Evolutionary conservation across 495 filamentous ascomycete species (phyloP).

Genomic region (Pseudotulostoma volvatum): DNA sequence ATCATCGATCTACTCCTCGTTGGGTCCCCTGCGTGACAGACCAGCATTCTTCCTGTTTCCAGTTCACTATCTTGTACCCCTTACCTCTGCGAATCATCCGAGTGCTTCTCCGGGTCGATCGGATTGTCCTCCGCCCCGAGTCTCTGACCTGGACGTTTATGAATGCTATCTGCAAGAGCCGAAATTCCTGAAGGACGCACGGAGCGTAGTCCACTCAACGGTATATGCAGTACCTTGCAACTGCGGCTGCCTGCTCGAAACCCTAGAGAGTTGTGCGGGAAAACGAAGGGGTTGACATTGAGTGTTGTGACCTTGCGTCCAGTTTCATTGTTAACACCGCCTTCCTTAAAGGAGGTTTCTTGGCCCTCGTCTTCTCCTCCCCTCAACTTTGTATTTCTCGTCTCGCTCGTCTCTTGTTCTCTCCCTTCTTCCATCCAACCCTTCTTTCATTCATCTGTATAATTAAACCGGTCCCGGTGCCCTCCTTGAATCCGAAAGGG

Average conservation of each 20-base stretch:
- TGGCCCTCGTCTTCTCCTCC: slow-evolving; percentile 2
- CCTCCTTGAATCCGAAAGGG: no score
- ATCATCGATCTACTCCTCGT: background rate
- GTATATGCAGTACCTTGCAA: background rate
- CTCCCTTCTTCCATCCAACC: slow-evolving; percentile 17
- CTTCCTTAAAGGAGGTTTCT: no score
- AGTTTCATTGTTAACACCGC: background rate
- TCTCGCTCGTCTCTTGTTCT: slow-evolving; percentile 12
- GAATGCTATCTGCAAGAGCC: background rate
- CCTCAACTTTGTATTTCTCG: slow-evolving; percentile 15
- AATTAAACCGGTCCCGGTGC: no score
- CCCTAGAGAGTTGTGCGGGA: slow-evolving; percentile 5
- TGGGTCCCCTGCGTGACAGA: slow-evolving; percentile 2
- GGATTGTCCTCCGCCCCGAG: slow-evolving; percentile 9
- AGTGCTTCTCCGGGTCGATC: no score
- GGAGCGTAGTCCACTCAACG: background rate
- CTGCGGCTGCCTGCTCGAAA: slow-evolving; percentile 14
- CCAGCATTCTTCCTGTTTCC: slow-evolving; percentile 10
- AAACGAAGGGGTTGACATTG: slow-evolving; percentile 6
- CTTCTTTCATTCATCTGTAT: no score
- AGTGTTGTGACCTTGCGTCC: slow-evolving; percentile 2
- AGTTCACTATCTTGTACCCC: slow-evolving; percentile 2
- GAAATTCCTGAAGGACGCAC: background rate
- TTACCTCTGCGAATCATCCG: no score
- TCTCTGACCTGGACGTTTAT: slow-evolving; percentile 8